Evolutionary conservation across 1,284 basidiomycete species (phyloP).

Genomic region (Porodaedalea pini): DNA sequence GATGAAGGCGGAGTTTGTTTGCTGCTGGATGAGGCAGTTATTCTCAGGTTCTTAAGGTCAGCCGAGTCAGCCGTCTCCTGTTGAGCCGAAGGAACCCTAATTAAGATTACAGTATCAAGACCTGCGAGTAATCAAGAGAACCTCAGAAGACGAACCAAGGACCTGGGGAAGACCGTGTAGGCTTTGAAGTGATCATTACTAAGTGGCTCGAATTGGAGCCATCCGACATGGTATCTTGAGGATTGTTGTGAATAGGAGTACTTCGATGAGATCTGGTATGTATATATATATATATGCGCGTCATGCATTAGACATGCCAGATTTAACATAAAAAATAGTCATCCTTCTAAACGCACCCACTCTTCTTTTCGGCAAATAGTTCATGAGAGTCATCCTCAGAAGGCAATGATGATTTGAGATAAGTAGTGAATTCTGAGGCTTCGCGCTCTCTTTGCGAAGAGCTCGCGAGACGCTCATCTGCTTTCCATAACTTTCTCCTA

Average conservation of each 20-base stretch:
- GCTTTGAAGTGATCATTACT: background rate
- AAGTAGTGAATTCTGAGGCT: background rate
- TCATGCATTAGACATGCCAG: background rate
- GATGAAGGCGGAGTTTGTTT: background rate
- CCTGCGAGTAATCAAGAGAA: background rate
- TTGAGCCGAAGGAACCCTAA: background rate
- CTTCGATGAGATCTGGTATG: background rate
- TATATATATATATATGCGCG: background rate
- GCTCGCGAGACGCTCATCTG: background rate
- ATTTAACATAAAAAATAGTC: too few relatives aligned
- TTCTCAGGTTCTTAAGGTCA: too few relatives aligned
- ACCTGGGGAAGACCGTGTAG: too few relatives aligned
- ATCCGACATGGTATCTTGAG: background rate
- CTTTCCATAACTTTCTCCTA: constrained; percentile 11
- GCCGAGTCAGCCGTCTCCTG: background rate
- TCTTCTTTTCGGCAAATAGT: too few relatives aligned
- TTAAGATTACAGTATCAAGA: background rate
- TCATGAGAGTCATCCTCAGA: background rate
- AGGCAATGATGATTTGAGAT: background rate
- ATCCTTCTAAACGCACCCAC: background rate
- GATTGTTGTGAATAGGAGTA: background rate
- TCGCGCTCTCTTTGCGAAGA: background rate
- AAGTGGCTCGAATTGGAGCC: background rate
- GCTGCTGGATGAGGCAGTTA: background rate
- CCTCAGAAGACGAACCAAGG: too few relatives aligned